These are phyloP conservation scores for Malus fusca DNA, from an alignment of 306 rosid species.

Conservation along the genomic window DNA sequence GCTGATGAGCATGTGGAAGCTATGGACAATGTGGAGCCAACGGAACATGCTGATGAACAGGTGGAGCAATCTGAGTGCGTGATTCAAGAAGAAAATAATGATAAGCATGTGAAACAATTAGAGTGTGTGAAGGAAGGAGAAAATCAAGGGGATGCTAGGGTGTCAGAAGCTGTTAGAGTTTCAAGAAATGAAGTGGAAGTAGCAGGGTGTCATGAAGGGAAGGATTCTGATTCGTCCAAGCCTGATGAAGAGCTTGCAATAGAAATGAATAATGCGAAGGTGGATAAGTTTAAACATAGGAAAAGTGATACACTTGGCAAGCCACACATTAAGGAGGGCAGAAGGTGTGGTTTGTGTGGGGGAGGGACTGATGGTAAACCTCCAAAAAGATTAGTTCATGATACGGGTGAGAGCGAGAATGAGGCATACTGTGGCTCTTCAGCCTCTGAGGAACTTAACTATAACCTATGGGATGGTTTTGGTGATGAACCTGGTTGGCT, in stretches of 20 bases:
- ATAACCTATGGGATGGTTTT: conserved; percentile 93
- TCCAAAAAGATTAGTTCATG: conserved; percentile 64
- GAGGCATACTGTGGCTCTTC: conserved; percentile 80
- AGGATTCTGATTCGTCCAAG: conserved; percentile 16
- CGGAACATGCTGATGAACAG: conserved; percentile 24
- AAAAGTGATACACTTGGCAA: conserved; percentile 28
- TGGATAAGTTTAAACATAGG: conserved; percentile 25
- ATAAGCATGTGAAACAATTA: conserved; percentile 38
- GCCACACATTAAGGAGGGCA: conserved; percentile 66
- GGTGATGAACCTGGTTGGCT: conserved; percentile 94
- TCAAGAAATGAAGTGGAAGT: conserved; percentile 27
- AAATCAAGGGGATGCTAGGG: conserved; percentile 22
- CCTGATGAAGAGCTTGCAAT: conserved; percentile 26
- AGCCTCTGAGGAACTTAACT: conserved; percentile 71
- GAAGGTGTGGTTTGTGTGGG: conserved; percentile 93
- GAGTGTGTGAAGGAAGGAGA: conserved; percentile 33
- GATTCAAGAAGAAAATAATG: conserved; percentile 29
- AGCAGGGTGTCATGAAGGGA: conserved; percentile 33
- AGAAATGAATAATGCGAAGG: conserved; percentile 22
- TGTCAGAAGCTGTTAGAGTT: conserved; percentile 27
- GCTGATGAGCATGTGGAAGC: conserved; percentile 25
- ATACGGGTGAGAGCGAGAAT: conserved; percentile 71
- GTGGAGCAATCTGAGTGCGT: conserved; percentile 27
- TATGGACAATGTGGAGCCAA: background rate
- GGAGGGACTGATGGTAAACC: conserved; percentile 89